phyloP scores from a whole-genome alignment of 305 asterid species.

The Solanum hybrid region DNA sequence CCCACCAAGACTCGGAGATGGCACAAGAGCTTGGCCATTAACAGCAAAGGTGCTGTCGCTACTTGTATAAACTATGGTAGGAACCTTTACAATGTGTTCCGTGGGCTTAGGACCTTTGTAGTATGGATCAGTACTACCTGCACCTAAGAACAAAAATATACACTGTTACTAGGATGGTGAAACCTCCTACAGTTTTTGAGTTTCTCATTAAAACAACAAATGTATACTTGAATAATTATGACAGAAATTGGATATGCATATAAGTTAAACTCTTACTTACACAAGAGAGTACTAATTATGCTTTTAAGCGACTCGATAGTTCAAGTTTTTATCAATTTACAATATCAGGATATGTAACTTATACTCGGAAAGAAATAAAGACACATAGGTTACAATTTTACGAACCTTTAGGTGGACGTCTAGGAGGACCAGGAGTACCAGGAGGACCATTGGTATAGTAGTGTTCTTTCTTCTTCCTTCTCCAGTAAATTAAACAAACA shows the following conservation, averaged over 20 bases:
- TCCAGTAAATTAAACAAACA: conserved; percentile 21
- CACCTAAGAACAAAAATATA: neutral
- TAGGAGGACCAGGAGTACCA: conserved; percentile 15
- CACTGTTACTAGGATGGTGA: neutral
- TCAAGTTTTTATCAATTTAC: neutral
- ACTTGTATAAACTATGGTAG: conserved; percentile 43
- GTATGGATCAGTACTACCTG: neutral
- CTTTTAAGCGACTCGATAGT: neutral
- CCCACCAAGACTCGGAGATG: conserved; percentile 46
- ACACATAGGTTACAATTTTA: neutral
- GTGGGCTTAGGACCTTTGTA: conserved; percentile 23
- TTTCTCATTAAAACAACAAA: neutral
- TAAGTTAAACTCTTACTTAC: neutral
- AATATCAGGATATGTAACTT: neutral
- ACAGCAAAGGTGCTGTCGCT: conserved; percentile 7
- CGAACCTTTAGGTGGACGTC: conserved; percentile 28
- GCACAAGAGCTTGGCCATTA: conserved; percentile 18
- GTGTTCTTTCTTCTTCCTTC: conserved; percentile 31
- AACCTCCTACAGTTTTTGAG: neutral
- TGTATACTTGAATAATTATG: neutral
- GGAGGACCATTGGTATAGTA: conserved; percentile 13
- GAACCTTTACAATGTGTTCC: conserved; percentile 28
- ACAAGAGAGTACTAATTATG: neutral
- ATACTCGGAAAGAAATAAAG: neutral
- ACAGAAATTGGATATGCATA: neutral